Conservation (phyloP, 148 eudicot species). For the Rhododendron williamsianum region DNA sequence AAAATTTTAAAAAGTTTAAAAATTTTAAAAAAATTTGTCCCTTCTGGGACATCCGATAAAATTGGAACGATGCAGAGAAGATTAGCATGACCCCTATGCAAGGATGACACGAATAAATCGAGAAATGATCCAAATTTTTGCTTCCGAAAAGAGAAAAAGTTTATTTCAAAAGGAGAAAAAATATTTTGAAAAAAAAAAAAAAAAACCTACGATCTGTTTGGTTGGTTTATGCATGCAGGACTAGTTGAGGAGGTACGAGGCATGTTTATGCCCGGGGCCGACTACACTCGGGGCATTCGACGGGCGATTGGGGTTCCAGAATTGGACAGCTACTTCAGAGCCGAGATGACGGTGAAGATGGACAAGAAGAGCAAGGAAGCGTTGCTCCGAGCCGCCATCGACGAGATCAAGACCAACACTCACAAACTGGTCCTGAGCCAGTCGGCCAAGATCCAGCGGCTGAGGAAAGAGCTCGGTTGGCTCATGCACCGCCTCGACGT, state of each 20-base stretch:
- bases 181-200: too few relatives aligned
- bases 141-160: too few relatives aligned
- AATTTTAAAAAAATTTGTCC: too few relatives aligned
- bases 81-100: too few relatives aligned
- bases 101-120: too few relatives aligned
- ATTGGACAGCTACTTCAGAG: conserved; percentile 15
- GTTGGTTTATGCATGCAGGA: conserved; percentile 3
- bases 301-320: conserved; percentile 28
- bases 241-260: conserved; percentile 26
- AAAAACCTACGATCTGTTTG: neutral
- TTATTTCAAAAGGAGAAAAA: too few relatives aligned
- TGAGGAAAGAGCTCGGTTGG: conserved; percentile 17
- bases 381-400: conserved; percentile 12
- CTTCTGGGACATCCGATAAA: too few relatives aligned
- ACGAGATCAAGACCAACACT: conserved; percentile 22
- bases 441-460: conserved; percentile 10
- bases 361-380: neutral
- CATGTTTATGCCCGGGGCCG: conserved; percentile 13
- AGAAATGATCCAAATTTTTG: too few relatives aligned
- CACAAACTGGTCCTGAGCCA: conserved; percentile 3
- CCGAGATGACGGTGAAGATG: neutral
- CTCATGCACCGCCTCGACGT: conserved; percentile 9
- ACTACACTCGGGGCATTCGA: conserved; percentile 24
- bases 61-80: too few relatives aligned
- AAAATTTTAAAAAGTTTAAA: too few relatives aligned